Evolutionary conservation across 495 filamentous ascomycete genomes (phyloP).

Genomic region (Neurospora tetraspora): DNA sequence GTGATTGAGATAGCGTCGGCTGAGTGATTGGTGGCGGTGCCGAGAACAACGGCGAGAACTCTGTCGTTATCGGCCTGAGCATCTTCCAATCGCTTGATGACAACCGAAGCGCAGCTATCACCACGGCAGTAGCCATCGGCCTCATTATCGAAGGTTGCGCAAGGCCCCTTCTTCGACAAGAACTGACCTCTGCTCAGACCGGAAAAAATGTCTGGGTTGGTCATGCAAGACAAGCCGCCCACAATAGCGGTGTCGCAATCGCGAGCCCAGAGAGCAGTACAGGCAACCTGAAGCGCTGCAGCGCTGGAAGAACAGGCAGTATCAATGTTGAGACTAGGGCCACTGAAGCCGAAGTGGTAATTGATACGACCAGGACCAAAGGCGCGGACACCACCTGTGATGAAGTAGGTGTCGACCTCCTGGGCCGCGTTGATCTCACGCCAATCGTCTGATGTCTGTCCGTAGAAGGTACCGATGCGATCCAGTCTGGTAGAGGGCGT

Average conservation of each 20-base stretch:
- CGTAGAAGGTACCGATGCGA: slow-evolving; percentile 85
- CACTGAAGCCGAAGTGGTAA: slow-evolving; percentile 76
- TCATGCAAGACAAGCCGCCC: slow-evolving; percentile 71
- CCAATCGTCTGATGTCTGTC: slow-evolving; percentile 88
- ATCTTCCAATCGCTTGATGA: slow-evolving; percentile 68
- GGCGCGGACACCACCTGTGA: slow-evolving; percentile 78
- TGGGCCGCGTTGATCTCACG: slow-evolving; percentile 83
- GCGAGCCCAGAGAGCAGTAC: slow-evolving; percentile 68
- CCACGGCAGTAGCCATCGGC: slow-evolving; percentile 74
- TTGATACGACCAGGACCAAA: slow-evolving; percentile 87
- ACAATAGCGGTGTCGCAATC: slow-evolving; percentile 80
- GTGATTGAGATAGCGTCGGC: slow-evolving; percentile 75
- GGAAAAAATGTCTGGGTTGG: slow-evolving; percentile 76
- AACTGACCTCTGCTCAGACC: slow-evolving; percentile 79
- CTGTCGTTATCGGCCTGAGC: slow-evolving; percentile 65
- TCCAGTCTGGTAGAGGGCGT: slow-evolving; percentile 77
- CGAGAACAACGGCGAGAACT: slow-evolving; percentile 58
- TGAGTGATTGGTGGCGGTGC: slow-evolving; percentile 63
- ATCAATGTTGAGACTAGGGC: slow-evolving; percentile 77
- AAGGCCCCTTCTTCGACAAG: slow-evolving; percentile 67
- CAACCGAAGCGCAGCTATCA: slow-evolving; percentile 59
- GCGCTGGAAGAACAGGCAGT: slow-evolving; percentile 85
- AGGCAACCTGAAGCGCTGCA: slow-evolving; percentile 75
- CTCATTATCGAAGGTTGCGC: slow-evolving; percentile 68
- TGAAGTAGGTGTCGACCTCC: slow-evolving; percentile 89